Evolutionary conservation across 2,329 filamentous ascomycete species (phyloP), one percentile per base, ranked within the genome.

Genomic region (Aureobasidium sp.): DNA sequence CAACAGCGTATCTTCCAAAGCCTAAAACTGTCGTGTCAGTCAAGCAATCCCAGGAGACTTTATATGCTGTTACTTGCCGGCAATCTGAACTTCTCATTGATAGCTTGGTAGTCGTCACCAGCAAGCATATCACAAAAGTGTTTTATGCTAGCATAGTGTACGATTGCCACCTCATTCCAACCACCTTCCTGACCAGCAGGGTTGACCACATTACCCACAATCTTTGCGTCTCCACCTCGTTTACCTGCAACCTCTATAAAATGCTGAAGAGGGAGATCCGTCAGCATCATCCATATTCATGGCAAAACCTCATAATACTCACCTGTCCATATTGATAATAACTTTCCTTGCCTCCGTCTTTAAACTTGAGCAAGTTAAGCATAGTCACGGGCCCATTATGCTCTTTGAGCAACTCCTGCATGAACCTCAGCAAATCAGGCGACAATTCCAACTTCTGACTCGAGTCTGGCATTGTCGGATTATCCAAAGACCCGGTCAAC

Each of bases 101-200:
- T 78, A 34, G 66, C 71, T 68, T 82, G 79, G 63, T 82, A 83
- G 60, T 81, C 79, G 59, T 74, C 70, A 38, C 75, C 74, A 1
- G 70, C 73, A 38, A 81, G 61, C 79, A 83, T 84, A 61, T 81
- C 79, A 38, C 76, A 76, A 61, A 84, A 84, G 64, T 84, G 80
- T 56, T 65, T 58, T 30, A 84, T 76, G 47, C 74, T 80, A 3
- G 81, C 80, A 65, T 84, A 84, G 68, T 84, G 80, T 53, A 81
- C 81, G 38, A 84, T 70, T 0, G 81, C 80, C 56, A 85, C 73
- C 66, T 85, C 81, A 63, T 84, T 78, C 81, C 81, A 85, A 6
- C 29, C 32, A 35, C 45, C 37, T 22, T 24, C 16, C 10, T 21
- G 16, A 3, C 24, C 47, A 24, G n/a, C 16, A 11, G 21, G n/a